Base-by-base conservation (phyloP, 495 filamentous ascomycete species). In the Xanthoparmelia taractica region DNA sequence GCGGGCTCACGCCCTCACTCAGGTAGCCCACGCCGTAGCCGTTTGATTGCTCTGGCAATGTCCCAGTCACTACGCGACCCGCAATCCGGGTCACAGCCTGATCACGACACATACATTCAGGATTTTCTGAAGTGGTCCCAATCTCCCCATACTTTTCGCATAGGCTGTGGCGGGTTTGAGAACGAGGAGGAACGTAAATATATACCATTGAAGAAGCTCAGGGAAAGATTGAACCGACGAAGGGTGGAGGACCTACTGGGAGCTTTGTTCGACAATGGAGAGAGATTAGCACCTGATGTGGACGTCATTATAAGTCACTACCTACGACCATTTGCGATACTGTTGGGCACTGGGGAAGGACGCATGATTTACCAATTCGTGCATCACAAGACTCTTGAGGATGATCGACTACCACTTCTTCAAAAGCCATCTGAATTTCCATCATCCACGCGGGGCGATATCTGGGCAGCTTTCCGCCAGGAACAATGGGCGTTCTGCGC, bases 401-500 rank as follows among this genome's bases (percentile, higher is more conserved):
- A 69, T 48, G 1, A 60, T 2, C n/a, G 54, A 5, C 57, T 69
- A 38, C 67, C 67, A 10, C 11, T 25, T 48, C 13, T 65, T 65
- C 41, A 15, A 11, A 1, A 33, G 17, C 8, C 17, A 40, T 12
- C 64, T 56, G 23, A 12, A 17, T 33, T 31, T 23, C 12, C 66
- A 65, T 41, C 65, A 57, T 31, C 4, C n/a, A 8, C 45, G 45
- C 0, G 5, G 23, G 0, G 13, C 34, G 43, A 67, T 18, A 33
- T 69, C 20, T 67, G 64, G 34, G 25, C 17, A 4, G 12, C 13
- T 1, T 67, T 67, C 31, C 41, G 43, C 11, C 7, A 57, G 3
- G 1, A 55, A 34, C 67, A 69, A 60, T 69, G 67, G 67, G 43
- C 59, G 41, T 69, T 67, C 34, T 69, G 65, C 38, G 33, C 59